Base-by-base conservation (phyloP, 2,329 filamentous ascomycete species). In the Sordariomycetes sp. region DNA sequence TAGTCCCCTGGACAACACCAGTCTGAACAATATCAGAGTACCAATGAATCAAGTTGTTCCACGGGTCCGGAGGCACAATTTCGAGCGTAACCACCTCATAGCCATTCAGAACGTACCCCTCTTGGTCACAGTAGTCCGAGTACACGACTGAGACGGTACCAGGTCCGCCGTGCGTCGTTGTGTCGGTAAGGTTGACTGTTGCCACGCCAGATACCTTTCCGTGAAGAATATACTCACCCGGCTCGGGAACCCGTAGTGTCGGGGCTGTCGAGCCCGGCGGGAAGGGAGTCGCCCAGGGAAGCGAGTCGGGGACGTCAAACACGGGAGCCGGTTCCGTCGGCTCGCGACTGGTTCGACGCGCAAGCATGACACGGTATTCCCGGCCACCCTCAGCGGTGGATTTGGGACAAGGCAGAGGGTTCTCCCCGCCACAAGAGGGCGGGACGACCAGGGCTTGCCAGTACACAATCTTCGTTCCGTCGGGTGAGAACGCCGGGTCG, bases 401-500 rank as follows among this genome's bases (percentile, higher is more conserved):
- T 0, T 62, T 60, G 5, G 67, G 68, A 57, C 74, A 77, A 2
- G 65, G 64, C 0, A 75, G 65, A 0, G 73, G 70, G 50, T 77
- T 77, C 0, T 20, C 28, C 0, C 74, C 74, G 0, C 73, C 74
- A 58, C 75, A 78, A 1, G 67, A 68, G 0, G 74, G 75, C 0
- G 67, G 59, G 1, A 68, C 60, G 1, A 69, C 67, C 7, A 73
- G 62, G 2, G 63, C 64, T 60, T 78, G 71, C 63, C 64, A 75
- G 60, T 72, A 78, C 0, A 69, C 69, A 39, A 77, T 68, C 1
- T 65, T 61, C 0, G 73, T 76, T 5, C 69, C 68, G 59, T 77
- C 75, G 1, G 61, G 65, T 1, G 70, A 72, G 52, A 66, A 74
- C 1, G 62, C 65, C 2, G 73, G 76, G 61, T 77, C 75, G 5